Percentiles rank a stretch among this genome's conserved stretches.
phyloP scores from a whole-genome alignment of 495 filamentous ascomycete genomes.

The Penicillium flavigenum region DNA sequence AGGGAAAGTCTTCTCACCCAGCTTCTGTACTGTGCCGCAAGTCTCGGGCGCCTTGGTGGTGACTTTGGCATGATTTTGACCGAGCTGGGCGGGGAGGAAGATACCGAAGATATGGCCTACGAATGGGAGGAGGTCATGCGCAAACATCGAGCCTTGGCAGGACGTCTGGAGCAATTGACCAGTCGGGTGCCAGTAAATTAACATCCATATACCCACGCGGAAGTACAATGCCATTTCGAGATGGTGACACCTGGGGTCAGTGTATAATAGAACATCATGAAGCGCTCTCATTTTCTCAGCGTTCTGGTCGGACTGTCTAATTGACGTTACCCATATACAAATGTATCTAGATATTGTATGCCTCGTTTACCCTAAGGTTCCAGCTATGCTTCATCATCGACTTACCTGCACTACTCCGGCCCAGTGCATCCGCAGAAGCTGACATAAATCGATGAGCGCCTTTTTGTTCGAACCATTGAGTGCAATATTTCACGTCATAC shows the following conservation, averaged over 20 bases:
- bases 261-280: conserved; percentile 4
- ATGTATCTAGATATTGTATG: background rate
- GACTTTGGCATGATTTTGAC: conserved; percentile 91
- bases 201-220: conserved; percentile 5
- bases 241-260: background rate
- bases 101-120: conserved; percentile 47
- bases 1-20: conserved; percentile 89
- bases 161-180: conserved; percentile 79
- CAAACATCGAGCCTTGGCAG: conserved; percentile 84
- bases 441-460: background rate
- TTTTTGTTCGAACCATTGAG: background rate
- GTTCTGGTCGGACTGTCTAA: background rate
- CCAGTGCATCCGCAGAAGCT: background rate
- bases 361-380: background rate
- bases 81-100: conserved; percentile 56
- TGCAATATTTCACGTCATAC: background rate
- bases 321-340: background rate
- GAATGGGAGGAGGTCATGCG: conserved; percentile 92
- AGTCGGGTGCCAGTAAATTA: conserved; percentile 29
- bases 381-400: background rate
- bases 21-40: conserved; percentile 92
- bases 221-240: background rate
- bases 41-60: conserved; percentile 84
- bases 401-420: background rate
- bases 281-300: background rate